Percentiles rank a stretch among this genome's conserved stretches.
Evolutionary conservation across 176 grass and related monocot genomes (phyloP).

Genomic region (Carex kokanica): DNA sequence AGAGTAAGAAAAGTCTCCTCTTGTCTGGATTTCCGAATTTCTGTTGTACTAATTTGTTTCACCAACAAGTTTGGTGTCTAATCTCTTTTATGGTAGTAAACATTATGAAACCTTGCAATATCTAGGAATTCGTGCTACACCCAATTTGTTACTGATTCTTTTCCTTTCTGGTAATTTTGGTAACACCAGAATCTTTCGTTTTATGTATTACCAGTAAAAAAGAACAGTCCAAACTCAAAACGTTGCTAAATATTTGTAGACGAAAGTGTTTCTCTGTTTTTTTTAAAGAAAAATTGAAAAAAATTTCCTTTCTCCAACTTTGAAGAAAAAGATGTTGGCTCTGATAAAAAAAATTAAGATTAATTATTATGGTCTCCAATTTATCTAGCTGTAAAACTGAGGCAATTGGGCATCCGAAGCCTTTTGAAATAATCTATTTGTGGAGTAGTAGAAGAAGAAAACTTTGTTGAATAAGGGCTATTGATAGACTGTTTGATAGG

Average conservation of each 20-base stretch:
- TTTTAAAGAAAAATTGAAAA: not conserved
- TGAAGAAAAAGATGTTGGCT: not conserved
- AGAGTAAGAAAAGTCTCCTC: slow-evolving; percentile 43
- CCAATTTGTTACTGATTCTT: not conserved
- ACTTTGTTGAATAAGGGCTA: not conserved
- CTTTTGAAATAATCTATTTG: not conserved
- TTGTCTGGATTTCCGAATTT: not conserved
- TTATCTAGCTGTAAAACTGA: not conserved
- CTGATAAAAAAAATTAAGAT: not conserved
- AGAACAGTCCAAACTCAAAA: no score
- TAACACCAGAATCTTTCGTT: not conserved
- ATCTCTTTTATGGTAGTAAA: not conserved
- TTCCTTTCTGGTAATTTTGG: not conserved
- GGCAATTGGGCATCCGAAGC: not conserved
- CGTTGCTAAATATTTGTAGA: not conserved
- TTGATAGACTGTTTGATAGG: not conserved
- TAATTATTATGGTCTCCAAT: not conserved
- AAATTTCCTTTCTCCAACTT: not conserved
- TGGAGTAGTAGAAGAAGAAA: not conserved
- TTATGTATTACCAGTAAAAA: not conserved
- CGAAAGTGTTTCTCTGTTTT: slow-evolving; percentile 10
- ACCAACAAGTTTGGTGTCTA: not conserved
- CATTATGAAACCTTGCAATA: not conserved
- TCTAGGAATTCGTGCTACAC: slow-evolving; percentile 18
- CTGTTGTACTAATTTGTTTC: not conserved